These are phyloP conservation scores for Lycium barbarum DNA, from an alignment of 257 asterid species.

Conservation along the genomic window DNA sequence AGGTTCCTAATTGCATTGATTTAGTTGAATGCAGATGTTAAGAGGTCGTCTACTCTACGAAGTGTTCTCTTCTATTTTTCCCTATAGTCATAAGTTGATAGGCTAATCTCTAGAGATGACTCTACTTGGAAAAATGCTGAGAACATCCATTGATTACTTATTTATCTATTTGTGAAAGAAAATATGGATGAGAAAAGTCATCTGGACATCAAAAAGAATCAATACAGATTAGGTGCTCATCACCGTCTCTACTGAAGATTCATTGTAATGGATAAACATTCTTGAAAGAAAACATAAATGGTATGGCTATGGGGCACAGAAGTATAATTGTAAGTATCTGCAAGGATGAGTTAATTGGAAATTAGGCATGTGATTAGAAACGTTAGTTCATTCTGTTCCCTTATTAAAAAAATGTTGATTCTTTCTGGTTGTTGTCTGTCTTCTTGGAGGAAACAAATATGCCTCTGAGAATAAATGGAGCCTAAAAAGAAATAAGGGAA, in stretches of 20 bases:
- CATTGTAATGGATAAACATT: constrained; percentile 2
- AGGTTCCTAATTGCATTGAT: neutral
- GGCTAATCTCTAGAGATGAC: neutral
- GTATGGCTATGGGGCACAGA: neutral
- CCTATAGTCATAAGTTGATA: neutral
- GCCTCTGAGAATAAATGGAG: neutral
- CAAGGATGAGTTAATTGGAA: neutral
- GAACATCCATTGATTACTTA: neutral
- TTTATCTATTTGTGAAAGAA: neutral
- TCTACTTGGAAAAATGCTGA: neutral
- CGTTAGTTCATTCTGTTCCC: too few relatives aligned
- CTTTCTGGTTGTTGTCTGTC: neutral
- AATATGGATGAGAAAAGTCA: constrained; percentile 13
- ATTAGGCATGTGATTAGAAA: neutral
- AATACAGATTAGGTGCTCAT: neutral
- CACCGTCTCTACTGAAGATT: neutral
- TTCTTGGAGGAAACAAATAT: neutral
- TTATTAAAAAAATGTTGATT: neutral
- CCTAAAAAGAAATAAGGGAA: neutral
- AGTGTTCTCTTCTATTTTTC: neutral
- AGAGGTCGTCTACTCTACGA: neutral
- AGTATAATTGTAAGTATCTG: neutral
- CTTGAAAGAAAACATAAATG: neutral
- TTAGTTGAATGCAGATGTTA: neutral
- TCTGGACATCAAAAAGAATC: neutral